These are phyloP conservation scores for Chenopodium album DNA, from an alignment of 148 eudicot genomes.

Conservation along the genomic window DNA sequence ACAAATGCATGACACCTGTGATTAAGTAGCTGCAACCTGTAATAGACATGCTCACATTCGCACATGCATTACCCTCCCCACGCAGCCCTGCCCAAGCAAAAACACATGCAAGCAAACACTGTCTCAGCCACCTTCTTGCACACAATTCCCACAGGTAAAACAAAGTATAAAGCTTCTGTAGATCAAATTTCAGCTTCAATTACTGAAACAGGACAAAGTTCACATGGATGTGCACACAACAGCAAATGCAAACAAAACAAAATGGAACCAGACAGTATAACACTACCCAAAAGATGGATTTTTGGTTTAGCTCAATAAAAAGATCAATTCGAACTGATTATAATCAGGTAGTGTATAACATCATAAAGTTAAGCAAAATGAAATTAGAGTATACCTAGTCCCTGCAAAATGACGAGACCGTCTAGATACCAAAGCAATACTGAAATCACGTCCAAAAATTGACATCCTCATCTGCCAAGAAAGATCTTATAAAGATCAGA, in stretches of 20 bases:
- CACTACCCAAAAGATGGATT: not conserved
- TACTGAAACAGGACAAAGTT: no score
- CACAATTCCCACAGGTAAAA: no score
- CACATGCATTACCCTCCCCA: not conserved
- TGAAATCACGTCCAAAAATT: conserved; percentile 90
- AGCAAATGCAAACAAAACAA: not conserved
- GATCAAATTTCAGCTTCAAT: no score
- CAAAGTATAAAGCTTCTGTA: no score
- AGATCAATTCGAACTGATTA: no score
- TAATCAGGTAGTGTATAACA: not conserved
- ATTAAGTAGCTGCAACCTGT: not conserved
- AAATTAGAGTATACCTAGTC: conserved; percentile 61
- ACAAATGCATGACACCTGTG: not conserved
- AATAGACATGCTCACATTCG: not conserved
- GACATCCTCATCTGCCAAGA: conserved; percentile 67
- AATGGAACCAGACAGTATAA: not conserved
- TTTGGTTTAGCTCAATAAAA: not conserved
- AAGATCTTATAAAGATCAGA: conserved; percentile 8
- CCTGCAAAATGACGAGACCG: conserved; percentile 99
- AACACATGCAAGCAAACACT: not conserved
- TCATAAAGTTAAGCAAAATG: not conserved
- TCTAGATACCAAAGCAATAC: conserved; percentile 78
- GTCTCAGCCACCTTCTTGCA: no score
- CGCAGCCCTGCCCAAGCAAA: no score
- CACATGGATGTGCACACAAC: not conserved